Percentiles rank a stretch among this genome's conserved stretches.
phyloP scores from a whole-genome alignment of 306 rosid genomes.

The Casuarina cunninghamiana region DNA sequence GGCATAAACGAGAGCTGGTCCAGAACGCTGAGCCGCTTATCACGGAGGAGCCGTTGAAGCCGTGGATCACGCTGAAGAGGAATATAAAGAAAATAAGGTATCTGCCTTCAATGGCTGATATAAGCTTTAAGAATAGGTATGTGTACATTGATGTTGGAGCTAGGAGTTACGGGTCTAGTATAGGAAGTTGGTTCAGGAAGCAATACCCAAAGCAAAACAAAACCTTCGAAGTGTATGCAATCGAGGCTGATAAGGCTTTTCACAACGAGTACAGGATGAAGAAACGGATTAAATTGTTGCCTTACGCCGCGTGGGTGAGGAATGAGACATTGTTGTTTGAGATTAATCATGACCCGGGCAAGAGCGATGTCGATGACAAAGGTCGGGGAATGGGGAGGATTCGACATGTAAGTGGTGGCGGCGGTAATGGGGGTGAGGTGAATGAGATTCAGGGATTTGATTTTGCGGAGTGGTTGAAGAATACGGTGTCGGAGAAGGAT shows the following conservation, averaged over 20 bases:
- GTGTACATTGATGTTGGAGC: slow-evolving; percentile 96
- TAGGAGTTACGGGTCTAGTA: slow-evolving; percentile 90
- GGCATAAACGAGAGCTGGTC: slow-evolving; percentile 63
- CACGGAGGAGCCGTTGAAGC: slow-evolving; percentile 75
- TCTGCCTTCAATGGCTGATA: slow-evolving; percentile 79
- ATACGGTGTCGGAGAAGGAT: slow-evolving; percentile 63
- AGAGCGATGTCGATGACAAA: slow-evolving; percentile 55
- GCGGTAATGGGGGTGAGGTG: slow-evolving; percentile 64
- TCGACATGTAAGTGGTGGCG: slow-evolving; percentile 51
- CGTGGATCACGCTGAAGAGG: slow-evolving; percentile 89
- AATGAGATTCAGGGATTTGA: slow-evolving; percentile 85
- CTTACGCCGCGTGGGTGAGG: slow-evolving; percentile 96
- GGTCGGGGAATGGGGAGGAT: slow-evolving; percentile 98
- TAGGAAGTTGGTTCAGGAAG: slow-evolving; percentile 95
- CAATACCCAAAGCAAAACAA: slow-evolving; percentile 95
- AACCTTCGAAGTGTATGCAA: slow-evolving; percentile 86
- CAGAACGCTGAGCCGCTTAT: slow-evolving; percentile 79
- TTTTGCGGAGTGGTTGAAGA: slow-evolving; percentile 81
- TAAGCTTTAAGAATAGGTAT: slow-evolving; percentile 81
- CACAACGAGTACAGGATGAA: slow-evolving; percentile 78
- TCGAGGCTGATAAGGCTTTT: slow-evolving; percentile 84
- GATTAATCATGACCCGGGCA: slow-evolving; percentile 75
- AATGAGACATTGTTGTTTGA: slow-evolving; percentile 81
- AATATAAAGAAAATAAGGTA: slow-evolving; percentile 72
- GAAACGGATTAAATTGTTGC: slow-evolving; percentile 67